Evolutionary conservation across 305 asterid species (phyloP), one percentile per base, ranked within the genome.

Genomic region (Andrographis paniculata): DNA sequence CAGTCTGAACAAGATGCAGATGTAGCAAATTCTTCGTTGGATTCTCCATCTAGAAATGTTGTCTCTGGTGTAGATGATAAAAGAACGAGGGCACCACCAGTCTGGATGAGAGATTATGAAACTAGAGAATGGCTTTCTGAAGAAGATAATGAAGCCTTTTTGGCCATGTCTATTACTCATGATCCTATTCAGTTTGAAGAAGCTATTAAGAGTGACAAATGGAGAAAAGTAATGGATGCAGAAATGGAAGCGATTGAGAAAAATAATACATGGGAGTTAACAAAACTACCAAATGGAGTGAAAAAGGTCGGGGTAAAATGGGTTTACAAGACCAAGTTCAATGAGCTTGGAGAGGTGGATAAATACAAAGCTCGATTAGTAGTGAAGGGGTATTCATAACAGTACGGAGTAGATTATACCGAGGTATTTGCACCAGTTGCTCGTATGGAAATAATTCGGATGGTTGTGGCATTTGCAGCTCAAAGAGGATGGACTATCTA

Each of bases 241-340:
- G 47, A 42, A 16, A 18, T 42, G 13, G 21, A 20, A 42, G 47
- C 47, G 1, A 42, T 42, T 0, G 5, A 14, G 14, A 42, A 17
- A 42, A 42, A 20, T 10, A 42, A 42, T 5, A 42, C 47, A 3
- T 42, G 47, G 47, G 21, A n/a, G n/a, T n/a, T n/a, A n/a, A n/a
- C n/a, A n/a, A n/a, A n/a, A n/a, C n/a, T n/a, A n/a, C n/a, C n/a
- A 42, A 11, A 10, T 8, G 23, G 47, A 20, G n/a, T 8, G 10
- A 42, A 42, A n/a, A 20, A 18, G 6, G 16, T 42, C 1, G 21
- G 23, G 12, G 20, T 42, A 10, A 42, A 42, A 1, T 42, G 6
- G 47, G 23, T 42, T 4, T 42, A 17, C 20, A 42, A 42, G 10
- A 42, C 47, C 9, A 42, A 24, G 30, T 8, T 24, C 4, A 24